phyloP scores from a whole-genome alignment of 2,329 filamentous ascomycete species.

The Cladosporium sp. region DNA sequence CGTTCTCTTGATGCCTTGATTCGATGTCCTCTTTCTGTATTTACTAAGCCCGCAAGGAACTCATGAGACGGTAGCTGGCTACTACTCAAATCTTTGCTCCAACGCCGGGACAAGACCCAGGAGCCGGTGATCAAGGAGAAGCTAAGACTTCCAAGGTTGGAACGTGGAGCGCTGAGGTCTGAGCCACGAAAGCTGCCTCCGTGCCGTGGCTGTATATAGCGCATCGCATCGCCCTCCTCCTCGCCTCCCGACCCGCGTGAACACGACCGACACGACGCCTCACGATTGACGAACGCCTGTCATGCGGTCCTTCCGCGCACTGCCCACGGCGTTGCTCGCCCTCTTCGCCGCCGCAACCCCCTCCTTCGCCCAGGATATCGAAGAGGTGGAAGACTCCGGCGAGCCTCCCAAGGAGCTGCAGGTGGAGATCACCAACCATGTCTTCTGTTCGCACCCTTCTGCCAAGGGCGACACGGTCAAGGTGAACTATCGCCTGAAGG shows the following conservation, averaged over 20 bases:
- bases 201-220: background rate
- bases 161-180: background rate
- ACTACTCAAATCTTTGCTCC: background rate
- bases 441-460: slow-evolving; percentile 9
- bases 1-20: too few species aligned
- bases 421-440: slow-evolving; percentile 4
- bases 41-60: background rate
- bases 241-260: background rate
- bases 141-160: background rate
- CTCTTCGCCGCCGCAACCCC: slow-evolving; percentile 47
- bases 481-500: slow-evolving; percentile 85
- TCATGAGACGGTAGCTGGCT: background rate
- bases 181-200: slow-evolving; percentile 3
- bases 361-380: slow-evolving; percentile 46
- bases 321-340: slow-evolving; percentile 39
- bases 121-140: background rate
- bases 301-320: slow-evolving; percentile 20
- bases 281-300: slow-evolving; percentile 9
- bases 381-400: slow-evolving; percentile 54
- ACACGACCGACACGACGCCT: background rate
- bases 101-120: background rate
- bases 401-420: slow-evolving; percentile 25
- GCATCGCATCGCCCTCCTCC: background rate
- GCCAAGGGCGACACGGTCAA: slow-evolving; percentile 66
- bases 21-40: too few species aligned